phyloP scores from a whole-genome alignment of 2,329 filamentous ascomycete species.

The Colletotrichum cuscutae region DNA sequence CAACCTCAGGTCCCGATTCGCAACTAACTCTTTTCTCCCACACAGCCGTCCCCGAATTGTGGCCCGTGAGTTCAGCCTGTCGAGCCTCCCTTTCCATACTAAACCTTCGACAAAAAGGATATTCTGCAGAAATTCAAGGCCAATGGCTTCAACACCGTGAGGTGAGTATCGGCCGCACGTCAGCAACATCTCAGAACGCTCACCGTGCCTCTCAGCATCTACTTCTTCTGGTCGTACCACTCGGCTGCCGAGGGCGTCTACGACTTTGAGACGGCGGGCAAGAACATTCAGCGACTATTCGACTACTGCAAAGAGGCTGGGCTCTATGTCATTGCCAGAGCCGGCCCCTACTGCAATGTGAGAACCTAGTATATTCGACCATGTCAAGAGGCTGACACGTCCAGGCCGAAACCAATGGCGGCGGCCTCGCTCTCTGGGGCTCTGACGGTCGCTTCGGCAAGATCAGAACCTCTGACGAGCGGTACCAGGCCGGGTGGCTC shows the following conservation, averaged over 20 bases:
- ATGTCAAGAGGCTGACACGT: neutral
- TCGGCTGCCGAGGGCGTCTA: slow-evolving; percentile 80
- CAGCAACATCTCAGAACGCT: neutral
- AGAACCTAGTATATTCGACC: neutral
- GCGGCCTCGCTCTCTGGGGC: slow-evolving; percentile 48
- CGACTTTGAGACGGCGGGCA: slow-evolving; percentile 62
- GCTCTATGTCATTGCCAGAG: slow-evolving; percentile 79
- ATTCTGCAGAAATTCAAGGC: slow-evolving; percentile 87
- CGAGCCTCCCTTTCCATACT: neutral
- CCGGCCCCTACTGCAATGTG: slow-evolving; percentile 80
- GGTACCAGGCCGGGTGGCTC: slow-evolving; percentile 54
- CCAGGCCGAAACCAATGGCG: slow-evolving; percentile 40
- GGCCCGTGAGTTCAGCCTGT: slow-evolving; percentile 57
- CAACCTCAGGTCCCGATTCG: neutral
- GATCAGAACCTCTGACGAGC: slow-evolving; percentile 51
- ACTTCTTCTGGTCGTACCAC: slow-evolving; percentile 81
- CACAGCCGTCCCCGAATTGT: slow-evolving; percentile 53
- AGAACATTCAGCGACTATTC: slow-evolving; percentile 73
- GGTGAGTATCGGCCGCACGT: slow-evolving; percentile 53
- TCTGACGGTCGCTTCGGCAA: slow-evolving; percentile 46
- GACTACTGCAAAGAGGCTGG: slow-evolving; percentile 78
- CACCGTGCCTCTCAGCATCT: slow-evolving; percentile 62
- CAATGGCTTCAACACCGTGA: slow-evolving; percentile 81
- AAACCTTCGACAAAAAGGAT: slow-evolving; percentile 53
- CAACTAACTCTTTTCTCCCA: neutral